Evolutionary conservation across 768 basidiomycete species (phyloP).

Genomic region (Lactifluus volemus): DNA sequence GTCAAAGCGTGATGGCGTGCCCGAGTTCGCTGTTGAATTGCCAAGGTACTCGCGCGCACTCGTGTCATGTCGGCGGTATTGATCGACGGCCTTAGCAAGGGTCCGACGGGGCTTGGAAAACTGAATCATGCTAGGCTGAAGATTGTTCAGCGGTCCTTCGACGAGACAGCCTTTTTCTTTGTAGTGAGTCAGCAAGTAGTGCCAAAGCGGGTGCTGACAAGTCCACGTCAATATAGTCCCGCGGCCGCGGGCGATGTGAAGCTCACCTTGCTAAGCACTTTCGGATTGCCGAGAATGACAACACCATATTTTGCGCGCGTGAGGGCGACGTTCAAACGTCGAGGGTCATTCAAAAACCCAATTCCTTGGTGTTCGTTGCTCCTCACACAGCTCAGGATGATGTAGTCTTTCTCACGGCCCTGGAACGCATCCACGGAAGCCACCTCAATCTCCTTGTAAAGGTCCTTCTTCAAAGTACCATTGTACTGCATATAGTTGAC

Average conservation of each 20-base stretch:
- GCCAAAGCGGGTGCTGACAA: conserved; percentile 91
- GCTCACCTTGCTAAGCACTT: conserved; percentile 92
- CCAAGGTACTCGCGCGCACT: conserved; percentile 72
- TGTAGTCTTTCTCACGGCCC: conserved; percentile 99
- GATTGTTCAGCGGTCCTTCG: conserved; percentile 91
- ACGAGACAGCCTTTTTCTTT: conserved; percentile 93
- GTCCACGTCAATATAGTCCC: conserved; percentile 16
- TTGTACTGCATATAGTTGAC: conserved; percentile 99
- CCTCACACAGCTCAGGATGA: conserved; percentile 94
- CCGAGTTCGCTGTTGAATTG: conserved; percentile 40
- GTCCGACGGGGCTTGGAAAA: conserved; percentile 95
- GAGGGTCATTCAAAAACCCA: conserved; percentile 96
- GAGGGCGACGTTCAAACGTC: conserved; percentile 92
- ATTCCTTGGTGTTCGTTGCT: conserved; percentile 99
- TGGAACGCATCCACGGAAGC: conserved; percentile 99
- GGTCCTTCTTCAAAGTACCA: conserved; percentile 96
- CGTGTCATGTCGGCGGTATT: conserved; percentile 89
- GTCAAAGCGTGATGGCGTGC: conserved; percentile 92
- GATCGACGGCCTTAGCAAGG: conserved; percentile 83
- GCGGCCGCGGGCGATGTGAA: background rate
- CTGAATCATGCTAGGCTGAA: conserved; percentile 98
- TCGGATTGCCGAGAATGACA: conserved; percentile 99
- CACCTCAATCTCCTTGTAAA: conserved; percentile 99
- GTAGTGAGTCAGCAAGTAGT: conserved; percentile 96
- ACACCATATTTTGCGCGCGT: conserved; percentile 98